phyloP scores from a whole-genome alignment of 129 eudicot species.

The Solidago caesia region DNA sequence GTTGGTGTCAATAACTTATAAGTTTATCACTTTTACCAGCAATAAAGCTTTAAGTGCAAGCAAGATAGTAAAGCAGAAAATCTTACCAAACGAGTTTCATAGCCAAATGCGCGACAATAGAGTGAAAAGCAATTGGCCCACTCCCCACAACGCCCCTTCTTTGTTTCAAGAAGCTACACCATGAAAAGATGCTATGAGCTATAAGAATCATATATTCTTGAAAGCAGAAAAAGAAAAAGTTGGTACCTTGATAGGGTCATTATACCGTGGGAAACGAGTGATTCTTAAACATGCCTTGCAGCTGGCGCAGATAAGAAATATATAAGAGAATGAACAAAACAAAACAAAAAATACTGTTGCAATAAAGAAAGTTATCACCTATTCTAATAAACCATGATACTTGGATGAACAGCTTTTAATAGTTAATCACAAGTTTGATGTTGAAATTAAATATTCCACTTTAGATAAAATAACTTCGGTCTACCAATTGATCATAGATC shows the following conservation, averaged over 20 bases:
- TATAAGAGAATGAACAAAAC: not conserved
- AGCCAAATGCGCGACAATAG: conserved; percentile 91
- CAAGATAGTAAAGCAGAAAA: conserved; percentile 14
- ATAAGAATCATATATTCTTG: conserved; percentile 10
- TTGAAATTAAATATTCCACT: conserved; percentile 6
- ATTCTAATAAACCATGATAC: conserved; percentile 6
- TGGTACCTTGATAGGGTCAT: conserved; percentile 80
- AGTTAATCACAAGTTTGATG: conserved; percentile 12
- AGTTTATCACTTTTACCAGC: not conserved
- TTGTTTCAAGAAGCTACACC: conserved; percentile 91
- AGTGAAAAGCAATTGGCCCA: conserved; percentile 99
- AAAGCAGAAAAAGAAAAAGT: conserved; percentile 13
- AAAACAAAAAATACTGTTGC: not conserved
- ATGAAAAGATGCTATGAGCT: conserved; percentile 26
- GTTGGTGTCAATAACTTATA: not conserved
- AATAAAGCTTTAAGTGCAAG: conserved; percentile 12
- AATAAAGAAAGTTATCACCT: conserved; percentile 1
- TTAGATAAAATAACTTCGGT: not conserved
- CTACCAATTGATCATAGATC: not conserved
- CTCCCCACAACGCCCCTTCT: conserved; percentile 97
- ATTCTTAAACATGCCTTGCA: conserved; percentile 64
- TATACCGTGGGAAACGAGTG: conserved; percentile 97
- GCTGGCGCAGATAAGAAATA: conserved; percentile 42
- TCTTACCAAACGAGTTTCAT: conserved; percentile 90
- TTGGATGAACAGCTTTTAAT: conserved; percentile 2